Base-by-base conservation (phyloP, 1,139 yeast species). In the Kodamaea arcana region DNA sequence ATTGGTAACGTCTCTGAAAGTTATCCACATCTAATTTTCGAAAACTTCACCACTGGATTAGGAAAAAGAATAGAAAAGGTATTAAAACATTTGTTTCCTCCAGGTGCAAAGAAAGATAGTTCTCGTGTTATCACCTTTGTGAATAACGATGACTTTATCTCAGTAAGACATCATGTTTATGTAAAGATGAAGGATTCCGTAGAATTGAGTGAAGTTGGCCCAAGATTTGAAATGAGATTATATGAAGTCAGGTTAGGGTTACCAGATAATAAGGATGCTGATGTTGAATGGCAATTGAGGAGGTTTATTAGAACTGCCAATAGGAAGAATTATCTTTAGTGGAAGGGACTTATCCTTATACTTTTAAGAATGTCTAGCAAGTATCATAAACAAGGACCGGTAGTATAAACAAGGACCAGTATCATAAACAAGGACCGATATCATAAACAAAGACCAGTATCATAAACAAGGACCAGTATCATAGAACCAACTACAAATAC, bases 141-240 rank as follows among this genome's bases (percentile, higher is more conserved):
- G 29, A 94, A 94, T 57, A 75, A 78, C 40, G 95, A 90, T 36
- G 98, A 92, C 60, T 92, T 79, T 52, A 90, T 92, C 38, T 78
- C 88, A 40, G 97, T 92, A 6, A 76, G 99, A 60, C 98, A 92
- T 56, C 99, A 92, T 56, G 85, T 94, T 2, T 94, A 84, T 55
- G 95, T 90, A 10, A 80, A 78, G 52, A 87, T 96, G 1, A 79
- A 83, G 47, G 96, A 88, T 41, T 77, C 83, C 24, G 95, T 88
- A 3, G 98, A 92, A 56, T 64, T 92, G 42, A 92, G 97, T 43
- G 99, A 92, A 56, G 84, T 94, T 27, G 99, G 99, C 0, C 99
- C 99, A n/a, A 69, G 99, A 42, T 92, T 92, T 52, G 98, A 94
- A 62, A 88, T 92, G 97, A 78, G 88, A 56, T 65, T 92, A 43